Base-by-base conservation (phyloP, 148 eudicot genomes). In the Rhododendron ferrugineum region DNA sequence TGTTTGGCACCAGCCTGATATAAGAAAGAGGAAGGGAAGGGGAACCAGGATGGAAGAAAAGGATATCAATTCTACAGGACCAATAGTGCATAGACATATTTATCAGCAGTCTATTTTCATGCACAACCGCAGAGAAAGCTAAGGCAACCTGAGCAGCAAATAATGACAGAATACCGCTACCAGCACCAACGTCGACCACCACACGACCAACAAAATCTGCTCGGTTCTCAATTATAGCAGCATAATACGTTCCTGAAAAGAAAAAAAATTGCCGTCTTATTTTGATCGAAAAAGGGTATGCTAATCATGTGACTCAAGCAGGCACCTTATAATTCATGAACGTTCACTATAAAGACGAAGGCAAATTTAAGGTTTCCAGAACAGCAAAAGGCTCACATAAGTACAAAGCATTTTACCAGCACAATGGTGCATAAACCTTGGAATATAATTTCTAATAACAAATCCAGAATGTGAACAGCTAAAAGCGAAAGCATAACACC, bases 101-200 rank as follows among this genome's bases (percentile, higher is more conserved):
- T 23, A 3, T 22, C 28, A 62, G 60, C 60, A 18, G 60, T 16
- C 62, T 77, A 68, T 7, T 74, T 3, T 37, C 77, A 36, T 28
- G 74, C 52, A 81, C 52, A 75, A 76, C 60, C 60, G 22, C 60
- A 56, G 22, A 62, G 23, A 58, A 56, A 23, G 66, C 42, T 47
- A 70, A 34, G 42, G 82, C 62, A 76, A 97, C 98, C 99, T 97
- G 98, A 85, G 98, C 99, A 78, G 98, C 99, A 92, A 97, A 97
- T 81, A 97, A 88, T 82, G 98, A 97, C 88, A 97, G 87, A 78
- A 97, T 97, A 86, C 98, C 99, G 89, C 98, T 97, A 84, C 99
- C 99, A 84, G 98, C 99, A 64, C 99, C 99, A 87, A 97, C 98
- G 89, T 97, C 98, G 87, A 97, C 99, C 82, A 97, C 98, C 80